Evolutionary conservation across 2,329 filamentous ascomycete genomes (phyloP).

Genomic region (Botrytis hyacinthi): DNA sequence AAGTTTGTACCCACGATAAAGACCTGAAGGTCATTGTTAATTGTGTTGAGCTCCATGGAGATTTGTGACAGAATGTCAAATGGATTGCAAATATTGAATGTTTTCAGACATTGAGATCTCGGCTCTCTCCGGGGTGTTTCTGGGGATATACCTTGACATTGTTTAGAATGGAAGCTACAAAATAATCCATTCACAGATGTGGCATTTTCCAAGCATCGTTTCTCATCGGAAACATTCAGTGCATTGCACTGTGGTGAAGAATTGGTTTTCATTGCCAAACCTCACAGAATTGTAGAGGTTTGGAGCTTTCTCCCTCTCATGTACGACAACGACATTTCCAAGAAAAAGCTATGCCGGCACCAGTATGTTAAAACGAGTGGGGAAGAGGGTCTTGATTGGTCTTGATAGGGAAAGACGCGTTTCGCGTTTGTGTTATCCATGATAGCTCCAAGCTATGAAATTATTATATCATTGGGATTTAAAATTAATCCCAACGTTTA

Average conservation of each 20-base stretch:
- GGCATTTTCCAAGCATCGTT: slow-evolving; percentile 40
- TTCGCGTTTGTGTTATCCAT: background rate
- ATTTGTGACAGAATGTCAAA: background rate
- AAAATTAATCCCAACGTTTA: background rate
- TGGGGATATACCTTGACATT: slow-evolving; percentile 40
- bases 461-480: too few species aligned
- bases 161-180: slow-evolving; percentile 44
- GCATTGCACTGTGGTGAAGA: slow-evolving; percentile 28
- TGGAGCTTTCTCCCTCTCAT: background rate
- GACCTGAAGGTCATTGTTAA: slow-evolving; percentile 27
- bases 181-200: slow-evolving; percentile 45
- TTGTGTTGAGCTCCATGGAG: background rate
- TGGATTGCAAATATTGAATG: background rate
- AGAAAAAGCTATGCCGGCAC: background rate
- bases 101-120: background rate
- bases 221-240: slow-evolving; percentile 41
- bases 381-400: background rate
- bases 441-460: background rate
- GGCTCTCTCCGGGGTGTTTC: background rate
- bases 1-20: slow-evolving; percentile 51
- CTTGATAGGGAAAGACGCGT: background rate
- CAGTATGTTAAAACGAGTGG: background rate
- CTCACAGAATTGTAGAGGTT: background rate
- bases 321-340: background rate
- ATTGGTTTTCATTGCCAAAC: slow-evolving; percentile 1